These are phyloP conservation scores for Hyphopichia khmerensis DNA, from an alignment of 1,139 yeast species.

Conservation along the genomic window DNA sequence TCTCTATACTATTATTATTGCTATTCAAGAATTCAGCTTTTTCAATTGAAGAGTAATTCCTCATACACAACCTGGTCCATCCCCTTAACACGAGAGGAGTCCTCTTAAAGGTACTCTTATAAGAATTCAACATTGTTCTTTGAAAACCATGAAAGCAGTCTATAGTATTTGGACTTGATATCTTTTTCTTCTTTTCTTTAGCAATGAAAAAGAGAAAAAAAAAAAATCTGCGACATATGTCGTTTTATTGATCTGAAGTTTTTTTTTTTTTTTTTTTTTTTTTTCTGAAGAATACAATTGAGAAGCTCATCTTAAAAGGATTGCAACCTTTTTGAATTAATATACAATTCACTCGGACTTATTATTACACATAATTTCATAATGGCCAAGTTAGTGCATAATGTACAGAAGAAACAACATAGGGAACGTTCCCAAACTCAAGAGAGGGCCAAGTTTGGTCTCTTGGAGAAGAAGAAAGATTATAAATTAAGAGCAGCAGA, in stretches of 20 bases:
- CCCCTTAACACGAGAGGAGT: background rate
- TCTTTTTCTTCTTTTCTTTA: no score
- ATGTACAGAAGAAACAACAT: constrained; percentile 93
- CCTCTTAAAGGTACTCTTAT: background rate
- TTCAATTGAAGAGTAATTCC: constrained; percentile 3
- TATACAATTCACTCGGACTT: no score
- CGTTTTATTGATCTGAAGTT: background rate
- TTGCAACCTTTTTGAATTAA: no score
- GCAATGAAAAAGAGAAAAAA: no score
- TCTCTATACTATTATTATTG: background rate
- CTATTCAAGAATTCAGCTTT: constrained; percentile 2
- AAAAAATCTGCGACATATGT: background rate
- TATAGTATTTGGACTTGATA: no score
- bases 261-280: constrained; percentile 1
- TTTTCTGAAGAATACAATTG: no score
- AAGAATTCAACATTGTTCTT: background rate
- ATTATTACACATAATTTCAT: no score
- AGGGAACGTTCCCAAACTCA: constrained; percentile 86
- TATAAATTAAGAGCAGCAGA: constrained; percentile 86
- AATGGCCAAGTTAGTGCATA: constrained; percentile 83
- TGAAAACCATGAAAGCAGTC: no score
- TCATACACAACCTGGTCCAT: background rate
- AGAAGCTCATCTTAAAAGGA: constrained; percentile 2
- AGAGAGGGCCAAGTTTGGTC: constrained; percentile 72
- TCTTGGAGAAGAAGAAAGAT: constrained; percentile 93